phyloP scores from a whole-genome alignment of 2,329 filamentous ascomycete genomes.

The Colletotrichum viniferum region DNA sequence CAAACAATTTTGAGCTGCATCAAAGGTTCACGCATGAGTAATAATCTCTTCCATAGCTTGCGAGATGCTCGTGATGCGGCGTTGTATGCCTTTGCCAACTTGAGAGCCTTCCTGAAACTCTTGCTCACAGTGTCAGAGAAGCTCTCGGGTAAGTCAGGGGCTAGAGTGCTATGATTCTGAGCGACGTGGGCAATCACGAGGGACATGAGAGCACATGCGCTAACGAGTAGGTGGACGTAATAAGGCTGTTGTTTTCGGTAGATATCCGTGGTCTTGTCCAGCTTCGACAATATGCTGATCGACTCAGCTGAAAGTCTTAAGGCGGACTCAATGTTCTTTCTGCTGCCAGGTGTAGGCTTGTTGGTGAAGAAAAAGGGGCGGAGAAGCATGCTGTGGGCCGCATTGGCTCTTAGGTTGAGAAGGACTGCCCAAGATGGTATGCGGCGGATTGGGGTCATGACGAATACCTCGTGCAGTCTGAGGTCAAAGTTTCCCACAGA shows the following conservation, averaged over 20 bases:
- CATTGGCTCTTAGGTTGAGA: conserved; percentile 9
- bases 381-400: conserved; percentile 6
- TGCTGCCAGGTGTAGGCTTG: neutral
- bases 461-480: neutral
- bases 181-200: neutral
- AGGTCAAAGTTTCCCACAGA: neutral
- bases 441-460: neutral
- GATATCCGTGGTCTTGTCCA: conserved; percentile 6
- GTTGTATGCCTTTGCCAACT: neutral
- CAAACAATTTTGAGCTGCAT: neutral
- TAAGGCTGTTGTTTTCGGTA: conserved; percentile 15
- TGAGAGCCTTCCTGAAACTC: neutral
- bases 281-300: neutral
- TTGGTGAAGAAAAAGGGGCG: conserved; percentile 15
- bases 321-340: conserved; percentile 5
- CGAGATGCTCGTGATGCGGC: neutral
- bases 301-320: neutral
- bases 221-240: conserved; percentile 9
- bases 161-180: neutral
- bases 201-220: conserved; percentile 10
- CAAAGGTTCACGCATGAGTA: neutral
- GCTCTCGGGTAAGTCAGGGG: neutral
- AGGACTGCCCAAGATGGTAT: conserved; percentile 13
- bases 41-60: neutral
- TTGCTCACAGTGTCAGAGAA: neutral